A percentile compares a stretch with the other conserved stretches of the same genome.
Conservation (phyloP, 768 basidiomycete genomes). For the Tephrocybe sp. region DNA sequence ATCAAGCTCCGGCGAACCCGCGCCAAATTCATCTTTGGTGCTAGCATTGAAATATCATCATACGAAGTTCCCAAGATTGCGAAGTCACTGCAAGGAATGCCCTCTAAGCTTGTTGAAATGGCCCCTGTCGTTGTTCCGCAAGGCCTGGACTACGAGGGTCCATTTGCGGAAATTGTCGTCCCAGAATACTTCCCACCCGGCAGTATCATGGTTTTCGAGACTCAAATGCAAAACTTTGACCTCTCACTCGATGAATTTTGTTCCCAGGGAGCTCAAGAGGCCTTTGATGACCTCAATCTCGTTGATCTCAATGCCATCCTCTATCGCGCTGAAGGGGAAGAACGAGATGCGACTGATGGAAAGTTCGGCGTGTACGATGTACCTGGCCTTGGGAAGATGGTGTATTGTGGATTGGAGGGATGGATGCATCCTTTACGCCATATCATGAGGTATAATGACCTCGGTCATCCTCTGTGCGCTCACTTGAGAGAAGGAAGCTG, state of each 20-base stretch:
- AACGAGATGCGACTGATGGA: constrained; percentile 82
- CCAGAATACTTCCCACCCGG: constrained; percentile 95
- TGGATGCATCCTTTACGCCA: constrained; percentile 90
- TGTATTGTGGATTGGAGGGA: constrained; percentile 93
- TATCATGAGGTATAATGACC: constrained; percentile 87
- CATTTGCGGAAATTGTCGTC: constrained; percentile 74
- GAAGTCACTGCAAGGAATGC: constrained; percentile 65
- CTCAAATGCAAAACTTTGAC: constrained; percentile 75
- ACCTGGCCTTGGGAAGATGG: constrained; percentile 69
- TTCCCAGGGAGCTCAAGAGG: constrained; percentile 63
- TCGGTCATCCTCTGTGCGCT: constrained; percentile 87
- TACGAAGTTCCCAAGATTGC: constrained; percentile 51
- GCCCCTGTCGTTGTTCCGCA: constrained; percentile 54
- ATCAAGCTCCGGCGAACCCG: constrained; percentile 79
- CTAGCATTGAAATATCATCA: constrained; percentile 64
- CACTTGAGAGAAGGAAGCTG: constrained; percentile 87
- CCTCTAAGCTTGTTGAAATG: constrained; percentile 65
- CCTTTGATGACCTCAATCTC: constrained; percentile 69
- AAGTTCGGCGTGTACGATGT: constrained; percentile 82
- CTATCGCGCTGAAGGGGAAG: constrained; percentile 89
- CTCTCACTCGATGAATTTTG: constrained; percentile 71
- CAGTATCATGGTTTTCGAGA: constrained; percentile 90
- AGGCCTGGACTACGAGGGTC: constrained; percentile 62
- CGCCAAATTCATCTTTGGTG: constrained; percentile 80
- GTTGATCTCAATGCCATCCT: constrained; percentile 88